A percentile compares a stretch with the other conserved stretches of the same genome.
These are phyloP conservation scores for Cystofilobasidium capitatum DNA, from an alignment of 768 basidiomycete species.

Conservation along the genomic window DNA sequence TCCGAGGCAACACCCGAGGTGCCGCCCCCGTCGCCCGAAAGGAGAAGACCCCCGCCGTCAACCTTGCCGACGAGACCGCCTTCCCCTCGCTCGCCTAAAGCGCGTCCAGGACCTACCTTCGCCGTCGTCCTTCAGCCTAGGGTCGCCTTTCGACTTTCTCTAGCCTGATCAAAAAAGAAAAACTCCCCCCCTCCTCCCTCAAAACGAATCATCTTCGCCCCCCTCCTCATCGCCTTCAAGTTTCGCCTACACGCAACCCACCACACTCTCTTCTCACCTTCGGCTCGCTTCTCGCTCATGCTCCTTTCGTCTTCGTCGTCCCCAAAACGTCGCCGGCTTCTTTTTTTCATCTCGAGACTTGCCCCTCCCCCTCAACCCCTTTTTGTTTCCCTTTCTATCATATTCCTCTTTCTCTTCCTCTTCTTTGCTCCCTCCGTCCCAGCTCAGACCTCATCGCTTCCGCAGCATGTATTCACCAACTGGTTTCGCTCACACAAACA, in stretches of 20 bases:
- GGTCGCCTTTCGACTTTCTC: not conserved
- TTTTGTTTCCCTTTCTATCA: too few relatives aligned
- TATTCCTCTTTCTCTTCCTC: too few relatives aligned
- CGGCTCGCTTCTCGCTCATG: too few relatives aligned
- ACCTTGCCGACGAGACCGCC: constrained; percentile 23
- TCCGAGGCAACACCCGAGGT: constrained; percentile 11
- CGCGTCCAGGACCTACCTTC: not conserved
- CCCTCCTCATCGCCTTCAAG: not conserved
- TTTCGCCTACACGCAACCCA: not conserved
- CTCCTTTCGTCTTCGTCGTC: not conserved
- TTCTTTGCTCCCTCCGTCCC: too few relatives aligned
- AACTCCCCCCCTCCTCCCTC: not conserved
- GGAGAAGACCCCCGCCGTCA: constrained; percentile 21
- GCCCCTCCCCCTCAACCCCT: not conserved
- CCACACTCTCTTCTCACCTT: not conserved
- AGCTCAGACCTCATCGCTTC: too few relatives aligned
- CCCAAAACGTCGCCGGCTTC: not conserved
- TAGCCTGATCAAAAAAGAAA: not conserved
- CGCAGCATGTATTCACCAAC: too few relatives aligned
- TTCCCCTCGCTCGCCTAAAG: constrained; percentile 25
- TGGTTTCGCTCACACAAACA: too few relatives aligned
- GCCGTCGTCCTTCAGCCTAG: not conserved
- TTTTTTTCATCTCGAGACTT: not conserved
- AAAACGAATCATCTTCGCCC: not conserved
- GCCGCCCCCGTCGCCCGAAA: constrained; percentile 16